Conservation (phyloP, 441 rosid species). For the Theobroma grandiflorum region DNA sequence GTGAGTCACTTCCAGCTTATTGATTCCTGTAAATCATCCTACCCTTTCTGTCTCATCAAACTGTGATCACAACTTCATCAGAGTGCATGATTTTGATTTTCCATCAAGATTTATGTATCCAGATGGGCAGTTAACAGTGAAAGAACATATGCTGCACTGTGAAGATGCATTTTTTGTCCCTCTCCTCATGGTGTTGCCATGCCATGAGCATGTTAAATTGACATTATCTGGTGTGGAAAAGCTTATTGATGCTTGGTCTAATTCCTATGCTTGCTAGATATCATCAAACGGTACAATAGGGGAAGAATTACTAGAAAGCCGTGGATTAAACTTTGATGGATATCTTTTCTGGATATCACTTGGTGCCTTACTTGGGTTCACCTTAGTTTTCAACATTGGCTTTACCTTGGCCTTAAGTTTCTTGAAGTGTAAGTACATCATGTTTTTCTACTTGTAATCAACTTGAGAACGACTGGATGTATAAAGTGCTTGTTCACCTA, state of each 20-base stretch:
- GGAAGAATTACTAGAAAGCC: slow-evolving; percentile 39
- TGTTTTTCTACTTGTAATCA: not conserved
- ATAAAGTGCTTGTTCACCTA: not conserved
- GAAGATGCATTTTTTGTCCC: not conserved
- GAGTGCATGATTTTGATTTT: not conserved
- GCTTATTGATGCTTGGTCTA: not conserved
- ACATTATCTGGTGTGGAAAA: not conserved
- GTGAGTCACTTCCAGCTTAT: slow-evolving; percentile 26
- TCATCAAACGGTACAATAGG: slow-evolving; percentile 49
- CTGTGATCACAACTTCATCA: not conserved
- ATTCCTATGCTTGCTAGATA: slow-evolving; percentile 9
- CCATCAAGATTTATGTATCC: not conserved
- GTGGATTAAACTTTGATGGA: slow-evolving; percentile 49
- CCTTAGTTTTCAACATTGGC: slow-evolving; percentile 43
- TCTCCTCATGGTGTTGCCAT: not conserved
- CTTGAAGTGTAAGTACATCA: slow-evolving; percentile 45
- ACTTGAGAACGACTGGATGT: not conserved
- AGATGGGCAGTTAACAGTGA: not conserved
- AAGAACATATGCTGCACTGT: not conserved
- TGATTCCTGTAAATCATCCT: not conserved
- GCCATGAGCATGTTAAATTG: not conserved
- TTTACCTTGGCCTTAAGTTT: slow-evolving; percentile 54
- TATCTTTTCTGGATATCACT: slow-evolving; percentile 49
- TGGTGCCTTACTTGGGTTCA: slow-evolving; percentile 48
- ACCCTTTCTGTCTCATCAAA: not conserved